These are phyloP conservation scores for Apodospora peruviana DNA, from an alignment of 495 filamentous ascomycete species.

Conservation along the genomic window DNA sequence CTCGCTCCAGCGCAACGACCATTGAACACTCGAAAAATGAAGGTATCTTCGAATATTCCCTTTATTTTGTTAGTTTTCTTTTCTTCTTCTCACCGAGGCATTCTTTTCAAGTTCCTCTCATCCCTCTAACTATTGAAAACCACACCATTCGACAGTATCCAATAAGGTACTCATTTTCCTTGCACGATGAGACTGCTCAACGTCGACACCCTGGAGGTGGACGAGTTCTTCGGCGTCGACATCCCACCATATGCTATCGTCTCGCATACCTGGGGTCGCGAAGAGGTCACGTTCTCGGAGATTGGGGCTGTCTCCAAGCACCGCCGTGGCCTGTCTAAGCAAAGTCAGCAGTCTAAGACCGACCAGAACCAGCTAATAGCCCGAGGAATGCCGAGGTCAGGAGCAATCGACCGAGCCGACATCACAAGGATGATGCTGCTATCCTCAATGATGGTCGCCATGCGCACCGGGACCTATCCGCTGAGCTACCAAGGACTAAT, in stretches of 20 bases:
- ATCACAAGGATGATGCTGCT: slow-evolving; percentile 20
- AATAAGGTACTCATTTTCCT: too few species aligned
- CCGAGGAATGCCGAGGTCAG: not conserved
- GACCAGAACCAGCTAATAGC: not conserved
- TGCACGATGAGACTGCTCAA: slow-evolving; percentile 38
- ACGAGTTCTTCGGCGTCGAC: slow-evolving; percentile 24
- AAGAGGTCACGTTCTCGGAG: slow-evolving; percentile 29
- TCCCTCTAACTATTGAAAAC: not conserved
- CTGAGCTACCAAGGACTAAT: not conserved
- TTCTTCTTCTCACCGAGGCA: not conserved
- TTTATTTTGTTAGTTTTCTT: not conserved
- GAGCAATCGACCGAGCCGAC: slow-evolving; percentile 12
- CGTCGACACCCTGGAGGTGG: slow-evolving; percentile 25
- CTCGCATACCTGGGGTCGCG: slow-evolving; percentile 37
- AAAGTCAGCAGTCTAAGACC: not conserved
- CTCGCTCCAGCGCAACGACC: not conserved
- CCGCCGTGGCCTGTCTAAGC: slow-evolving; percentile 6
- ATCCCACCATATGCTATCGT: slow-evolving; percentile 38
- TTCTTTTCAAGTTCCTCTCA: not conserved
- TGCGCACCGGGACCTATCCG: slow-evolving; percentile 10
- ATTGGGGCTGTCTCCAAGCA: slow-evolving; percentile 14
- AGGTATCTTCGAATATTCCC: not conserved
- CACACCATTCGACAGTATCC: not conserved
- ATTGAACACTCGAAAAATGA: not conserved
- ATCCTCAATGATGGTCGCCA: slow-evolving; percentile 20